Percentiles rank a stretch among this genome's conserved stretches.
Conservation (phyloP, 371 early-diverging fungal genomes). For the Mucor plumbeus region DNA sequence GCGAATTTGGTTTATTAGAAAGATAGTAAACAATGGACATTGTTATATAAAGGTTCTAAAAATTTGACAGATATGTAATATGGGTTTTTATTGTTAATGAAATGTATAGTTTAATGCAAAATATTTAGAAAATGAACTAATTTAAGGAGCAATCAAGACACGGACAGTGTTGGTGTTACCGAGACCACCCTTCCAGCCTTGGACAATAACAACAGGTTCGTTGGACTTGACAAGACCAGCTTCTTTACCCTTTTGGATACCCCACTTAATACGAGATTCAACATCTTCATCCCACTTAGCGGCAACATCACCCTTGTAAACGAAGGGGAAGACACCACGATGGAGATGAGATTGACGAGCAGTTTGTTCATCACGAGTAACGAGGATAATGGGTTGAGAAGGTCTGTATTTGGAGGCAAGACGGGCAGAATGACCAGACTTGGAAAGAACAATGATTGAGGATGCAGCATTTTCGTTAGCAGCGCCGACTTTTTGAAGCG, state of each 20-base stretch:
- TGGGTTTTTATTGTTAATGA: constrained; percentile 4
- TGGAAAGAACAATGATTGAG: constrained; percentile 85
- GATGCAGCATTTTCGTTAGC: constrained; percentile 86
- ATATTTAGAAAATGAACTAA: constrained; percentile 5
- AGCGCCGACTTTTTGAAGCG: not conserved
- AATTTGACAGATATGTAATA: not conserved
- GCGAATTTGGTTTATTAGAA: too few relatives aligned
- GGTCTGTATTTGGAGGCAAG: constrained; percentile 93
- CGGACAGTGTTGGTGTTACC: constrained; percentile 89
- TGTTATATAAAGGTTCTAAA: too few relatives aligned
- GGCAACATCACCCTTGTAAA: constrained; percentile 61
- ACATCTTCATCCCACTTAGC: constrained; percentile 86
- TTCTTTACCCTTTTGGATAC: constrained; percentile 71
- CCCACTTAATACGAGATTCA: constrained; percentile 80
- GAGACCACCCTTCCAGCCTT: constrained; percentile 82
- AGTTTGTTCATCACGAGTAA: constrained; percentile 79
- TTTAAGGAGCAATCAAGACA: constrained; percentile 58
- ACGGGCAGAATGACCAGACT: constrained; percentile 85
- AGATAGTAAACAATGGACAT: too few relatives aligned
- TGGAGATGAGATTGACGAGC: constrained; percentile 87
- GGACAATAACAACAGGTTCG: constrained; percentile 76
- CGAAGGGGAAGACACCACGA: constrained; percentile 90
- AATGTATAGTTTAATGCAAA: constrained; percentile 1
- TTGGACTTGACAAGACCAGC: constrained; percentile 66
- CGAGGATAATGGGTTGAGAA: constrained; percentile 85